These are phyloP conservation scores for Solanum aculeatissimum DNA, from an alignment of 305 asterid genomes.

Conservation along the genomic window DNA sequence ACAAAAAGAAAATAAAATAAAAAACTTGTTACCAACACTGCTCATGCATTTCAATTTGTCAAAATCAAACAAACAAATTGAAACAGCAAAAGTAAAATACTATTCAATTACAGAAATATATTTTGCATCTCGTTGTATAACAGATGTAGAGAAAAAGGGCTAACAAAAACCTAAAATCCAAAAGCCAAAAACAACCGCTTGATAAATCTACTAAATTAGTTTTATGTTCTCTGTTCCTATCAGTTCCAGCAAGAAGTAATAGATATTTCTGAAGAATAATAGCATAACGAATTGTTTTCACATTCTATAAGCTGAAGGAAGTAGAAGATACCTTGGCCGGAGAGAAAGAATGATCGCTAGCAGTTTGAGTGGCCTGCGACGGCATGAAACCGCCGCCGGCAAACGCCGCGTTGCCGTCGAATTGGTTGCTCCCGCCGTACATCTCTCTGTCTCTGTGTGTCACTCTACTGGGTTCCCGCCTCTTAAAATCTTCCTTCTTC, in stretches of 20 bases:
- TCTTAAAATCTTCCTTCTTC: neutral
- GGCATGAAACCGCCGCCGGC: slow-evolving; percentile 98
- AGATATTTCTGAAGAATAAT: neutral
- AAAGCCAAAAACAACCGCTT: neutral
- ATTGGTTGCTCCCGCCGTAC: slow-evolving; percentile 49
- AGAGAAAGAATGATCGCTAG: slow-evolving; percentile 35
- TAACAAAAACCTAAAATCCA: neutral
- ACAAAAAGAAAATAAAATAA: neutral
- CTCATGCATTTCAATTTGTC: neutral
- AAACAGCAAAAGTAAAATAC: neutral
- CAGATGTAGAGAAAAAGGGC: neutral
- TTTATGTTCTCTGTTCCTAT: neutral
- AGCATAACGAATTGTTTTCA: neutral
- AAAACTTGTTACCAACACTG: neutral
- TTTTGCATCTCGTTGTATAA: neutral
- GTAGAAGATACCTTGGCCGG: slow-evolving; percentile 41
- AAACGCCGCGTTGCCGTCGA: slow-evolving; percentile 88
- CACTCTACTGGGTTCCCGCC: neutral
- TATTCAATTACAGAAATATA: neutral
- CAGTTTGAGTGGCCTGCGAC: slow-evolving; percentile 77
- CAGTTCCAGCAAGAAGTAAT: neutral
- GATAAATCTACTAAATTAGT: neutral
- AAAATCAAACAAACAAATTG: too few relatives aligned
- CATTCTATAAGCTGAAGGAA: neutral
- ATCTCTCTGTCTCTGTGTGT: slow-evolving; percentile 6